Evolutionary conservation across 768 basidiomycete genomes (phyloP), one percentile per base, ranked within the genome.

Genomic region (Tylopilus plumbeoviolaceoides): DNA sequence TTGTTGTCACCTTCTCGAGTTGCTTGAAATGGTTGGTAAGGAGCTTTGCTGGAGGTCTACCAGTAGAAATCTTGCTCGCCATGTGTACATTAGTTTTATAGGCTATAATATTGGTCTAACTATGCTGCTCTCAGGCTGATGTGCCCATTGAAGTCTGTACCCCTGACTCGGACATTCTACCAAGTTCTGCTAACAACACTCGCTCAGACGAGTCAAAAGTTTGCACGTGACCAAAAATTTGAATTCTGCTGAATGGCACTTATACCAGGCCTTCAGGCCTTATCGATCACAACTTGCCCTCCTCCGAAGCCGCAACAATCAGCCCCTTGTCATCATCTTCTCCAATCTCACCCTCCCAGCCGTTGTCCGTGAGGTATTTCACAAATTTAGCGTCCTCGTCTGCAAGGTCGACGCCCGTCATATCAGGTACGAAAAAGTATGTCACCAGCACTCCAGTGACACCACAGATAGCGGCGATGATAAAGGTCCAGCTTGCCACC

Each of bases 401-500:
- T 4, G 77, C 79, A 10, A 88, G 75, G 63, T 88, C 85, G 4
- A 80, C 72, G 1, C 82, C 81, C 20, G 83, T 84, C 78, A 81
- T 80, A 60, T 85, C 82, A 27, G 84, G 82, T 3, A 85, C 77
- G 64, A 82, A 85, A 67, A 85, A 80, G 61, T 81, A 87, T 4
- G 86, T 83, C 49, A 86, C 75, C 20, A 84, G 45, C 48, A 87
- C 79, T 20, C 85, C 86, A 9, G 72, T 67, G 31, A 82, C 70
- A 30, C 85, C 85, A 56, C 82, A 85, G 51, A 84, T 80, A n/a
- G 85, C 85, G 53, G 78, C 80, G 59, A 84, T 77, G 58, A 85
- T 84, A 57, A 84, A 85, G 5, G 81, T 84, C 82, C 81, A 84
- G 55, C 80, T 83, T 59, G 21, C 18, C 7, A 8, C 6, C 39